These are phyloP conservation scores for Trichoderma sp. DNA, from an alignment of 2,329 filamentous ascomycete genomes.

Conservation along the genomic window DNA sequence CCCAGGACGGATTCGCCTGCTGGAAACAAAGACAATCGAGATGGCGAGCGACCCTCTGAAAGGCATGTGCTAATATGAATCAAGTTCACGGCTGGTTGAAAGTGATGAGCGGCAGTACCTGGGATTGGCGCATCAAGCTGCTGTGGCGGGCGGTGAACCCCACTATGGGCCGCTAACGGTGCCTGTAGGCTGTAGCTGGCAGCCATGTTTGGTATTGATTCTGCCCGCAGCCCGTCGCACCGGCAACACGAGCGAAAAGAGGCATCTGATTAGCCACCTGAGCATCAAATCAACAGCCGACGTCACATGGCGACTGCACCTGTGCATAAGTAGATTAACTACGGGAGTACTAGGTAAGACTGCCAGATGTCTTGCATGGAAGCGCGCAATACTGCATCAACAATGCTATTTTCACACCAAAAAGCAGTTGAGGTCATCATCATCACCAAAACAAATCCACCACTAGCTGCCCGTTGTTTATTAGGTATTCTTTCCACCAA, in stretches of 20 bases:
- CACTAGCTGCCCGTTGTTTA: not conserved
- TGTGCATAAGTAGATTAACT: not conserved
- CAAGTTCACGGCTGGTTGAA: not conserved
- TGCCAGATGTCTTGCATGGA: no score
- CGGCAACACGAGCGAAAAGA: slow-evolving; percentile 2
- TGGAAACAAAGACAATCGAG: not conserved
- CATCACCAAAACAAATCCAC: slow-evolving; percentile 6
- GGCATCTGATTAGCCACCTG: not conserved
- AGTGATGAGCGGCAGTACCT: not conserved
- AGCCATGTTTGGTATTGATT: not conserved
- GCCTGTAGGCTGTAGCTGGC: not conserved
- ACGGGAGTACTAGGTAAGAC: no score
- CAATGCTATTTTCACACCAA: not conserved
- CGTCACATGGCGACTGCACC: not conserved
- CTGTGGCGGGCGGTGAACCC: slow-evolving; percentile 24
- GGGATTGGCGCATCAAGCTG: not conserved
- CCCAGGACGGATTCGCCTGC: not conserved
- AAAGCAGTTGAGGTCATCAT: not conserved
- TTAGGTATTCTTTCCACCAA: no score
- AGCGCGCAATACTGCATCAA: not conserved
- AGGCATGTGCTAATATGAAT: not conserved
- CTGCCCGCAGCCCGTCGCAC: slow-evolving; percentile 3
- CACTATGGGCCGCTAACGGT: slow-evolving; percentile 17
- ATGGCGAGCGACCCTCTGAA: not conserved
- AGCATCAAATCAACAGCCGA: not conserved